Evolutionary conservation across 2,329 filamentous ascomycete genomes (phyloP).

Genomic region (Trichoderma sp.): DNA sequence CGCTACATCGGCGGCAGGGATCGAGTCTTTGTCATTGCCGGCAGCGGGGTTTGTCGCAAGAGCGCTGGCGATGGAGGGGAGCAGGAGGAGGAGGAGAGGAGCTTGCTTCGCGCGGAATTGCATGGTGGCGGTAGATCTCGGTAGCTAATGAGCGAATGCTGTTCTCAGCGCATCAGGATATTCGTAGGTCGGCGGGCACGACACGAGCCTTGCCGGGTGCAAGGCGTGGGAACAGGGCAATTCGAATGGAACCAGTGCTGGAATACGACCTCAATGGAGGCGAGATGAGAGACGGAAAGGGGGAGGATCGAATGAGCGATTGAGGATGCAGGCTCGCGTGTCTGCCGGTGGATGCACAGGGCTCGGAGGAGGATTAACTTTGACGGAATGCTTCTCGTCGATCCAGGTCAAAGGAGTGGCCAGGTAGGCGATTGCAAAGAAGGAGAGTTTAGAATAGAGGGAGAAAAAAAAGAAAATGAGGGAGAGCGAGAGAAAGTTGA

Average conservation of each 20-base stretch:
- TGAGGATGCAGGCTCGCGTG: constrained; percentile 16
- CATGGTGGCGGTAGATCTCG: constrained; percentile 45
- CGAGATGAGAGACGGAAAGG: constrained; percentile 2
- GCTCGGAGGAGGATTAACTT: constrained; percentile 16
- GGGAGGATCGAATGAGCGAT: constrained; percentile 7
- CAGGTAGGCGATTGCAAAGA: background rate
- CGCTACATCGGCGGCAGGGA: constrained; percentile 28
- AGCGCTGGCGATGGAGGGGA: constrained; percentile 53
- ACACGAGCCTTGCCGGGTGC: background rate
- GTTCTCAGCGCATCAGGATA: constrained; percentile 6
- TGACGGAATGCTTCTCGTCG: constrained; percentile 12
- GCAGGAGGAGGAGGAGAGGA: constrained; percentile 58
- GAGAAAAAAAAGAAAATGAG: background rate
- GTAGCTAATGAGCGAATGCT: background rate
- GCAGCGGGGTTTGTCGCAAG: constrained; percentile 33
- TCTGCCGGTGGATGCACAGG: constrained; percentile 9
- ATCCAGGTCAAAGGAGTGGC: background rate
- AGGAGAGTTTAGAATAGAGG: background rate
- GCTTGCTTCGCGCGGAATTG: constrained; percentile 54
- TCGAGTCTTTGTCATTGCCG: constrained; percentile 23
- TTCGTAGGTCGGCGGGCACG: background rate
- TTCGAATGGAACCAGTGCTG: background rate
- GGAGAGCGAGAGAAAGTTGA: background rate
- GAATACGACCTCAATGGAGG: background rate
- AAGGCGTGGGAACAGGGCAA: background rate